Percentiles rank a stretch among this genome's conserved stretches.
phyloP scores from a whole-genome alignment of 257 asterid species.

The Paulownia fortunei region DNA sequence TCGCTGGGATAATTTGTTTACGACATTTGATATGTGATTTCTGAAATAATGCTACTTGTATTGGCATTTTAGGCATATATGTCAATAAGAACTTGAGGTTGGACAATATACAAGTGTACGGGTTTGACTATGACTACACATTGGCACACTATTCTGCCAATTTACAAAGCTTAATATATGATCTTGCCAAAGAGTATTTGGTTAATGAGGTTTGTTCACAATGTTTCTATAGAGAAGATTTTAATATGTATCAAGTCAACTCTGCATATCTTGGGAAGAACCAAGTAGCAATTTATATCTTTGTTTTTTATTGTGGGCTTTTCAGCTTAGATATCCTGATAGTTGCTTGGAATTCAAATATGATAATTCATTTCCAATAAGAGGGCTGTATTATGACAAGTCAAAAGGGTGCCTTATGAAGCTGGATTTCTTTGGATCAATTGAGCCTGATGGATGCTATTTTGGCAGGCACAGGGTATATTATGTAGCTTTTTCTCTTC shows the following conservation, averaged over 20 bases:
- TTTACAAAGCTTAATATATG: slow-evolving; percentile 84
- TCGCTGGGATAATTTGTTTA: background rate
- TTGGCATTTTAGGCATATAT: slow-evolving; percentile 71
- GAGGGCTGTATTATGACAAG: slow-evolving; percentile 95
- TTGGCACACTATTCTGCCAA: slow-evolving; percentile 94
- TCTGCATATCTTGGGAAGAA: slow-evolving; percentile 1
- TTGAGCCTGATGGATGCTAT: slow-evolving; percentile 96
- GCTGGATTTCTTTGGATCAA: slow-evolving; percentile 96
- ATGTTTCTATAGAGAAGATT: slow-evolving; percentile 17
- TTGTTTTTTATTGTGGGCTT: slow-evolving; percentile 21
- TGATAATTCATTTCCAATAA: slow-evolving; percentile 86
- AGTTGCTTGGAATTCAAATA: slow-evolving; percentile 81
- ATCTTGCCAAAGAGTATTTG: slow-evolving; percentile 88
- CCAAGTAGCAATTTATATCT: slow-evolving; percentile 8
- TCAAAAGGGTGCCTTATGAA: slow-evolving; percentile 92
- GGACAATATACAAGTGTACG: slow-evolving; percentile 87
- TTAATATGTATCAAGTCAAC: slow-evolving; percentile 2
- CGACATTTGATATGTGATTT: background rate
- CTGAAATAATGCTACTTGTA: slow-evolving; percentile 34
- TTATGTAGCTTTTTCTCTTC: background rate
- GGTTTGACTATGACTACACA: slow-evolving; percentile 97
- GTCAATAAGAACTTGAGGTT: slow-evolving; percentile 87
- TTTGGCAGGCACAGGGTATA: slow-evolving; percentile 93
- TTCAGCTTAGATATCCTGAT: slow-evolving; percentile 91
- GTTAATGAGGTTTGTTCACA: slow-evolving; percentile 84